These are phyloP conservation scores for Triangularia setosa DNA, from an alignment of 2,329 filamentous ascomycete genomes.

Conservation along the genomic window DNA sequence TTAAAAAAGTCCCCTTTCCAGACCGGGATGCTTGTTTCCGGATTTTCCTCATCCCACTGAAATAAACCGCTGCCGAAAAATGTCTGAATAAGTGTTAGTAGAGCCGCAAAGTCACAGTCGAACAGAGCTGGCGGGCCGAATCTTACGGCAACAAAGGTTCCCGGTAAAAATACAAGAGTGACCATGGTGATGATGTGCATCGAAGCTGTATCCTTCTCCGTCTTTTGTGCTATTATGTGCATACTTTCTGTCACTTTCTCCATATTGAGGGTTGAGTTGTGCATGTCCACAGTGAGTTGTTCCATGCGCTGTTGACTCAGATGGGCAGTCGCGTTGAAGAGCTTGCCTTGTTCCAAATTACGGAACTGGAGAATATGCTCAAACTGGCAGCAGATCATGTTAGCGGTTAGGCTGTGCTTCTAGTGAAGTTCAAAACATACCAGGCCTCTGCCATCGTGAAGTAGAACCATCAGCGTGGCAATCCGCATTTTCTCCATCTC, in stretches of 20 bases:
- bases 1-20: neutral
- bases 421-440: neutral
- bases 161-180: slow-evolving; percentile 2
- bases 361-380: neutral
- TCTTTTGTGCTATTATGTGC: slow-evolving; percentile 1
- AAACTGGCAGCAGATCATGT: neutral
- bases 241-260: neutral
- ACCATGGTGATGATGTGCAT: slow-evolving; percentile 5
- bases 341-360: neutral
- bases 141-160: slow-evolving; percentile 8
- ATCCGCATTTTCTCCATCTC: neutral
- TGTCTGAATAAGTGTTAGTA: slow-evolving; percentile 1
- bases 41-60: slow-evolving; percentile 1
- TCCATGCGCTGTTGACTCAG: neutral
- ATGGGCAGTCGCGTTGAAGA: neutral
- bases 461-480: neutral
- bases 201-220: slow-evolving; percentile 3
- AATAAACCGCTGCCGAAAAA: slow-evolving; percentile 2
- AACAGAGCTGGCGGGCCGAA: neutral
- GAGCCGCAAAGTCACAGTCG: neutral
- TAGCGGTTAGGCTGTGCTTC: neutral
- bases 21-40: neutral
- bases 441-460: neutral
- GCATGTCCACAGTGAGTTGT: neutral
- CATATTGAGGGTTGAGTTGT: neutral